phyloP scores from a whole-genome alignment of 2,329 filamentous ascomycete species.

The Colletotrichum incanum region DNA sequence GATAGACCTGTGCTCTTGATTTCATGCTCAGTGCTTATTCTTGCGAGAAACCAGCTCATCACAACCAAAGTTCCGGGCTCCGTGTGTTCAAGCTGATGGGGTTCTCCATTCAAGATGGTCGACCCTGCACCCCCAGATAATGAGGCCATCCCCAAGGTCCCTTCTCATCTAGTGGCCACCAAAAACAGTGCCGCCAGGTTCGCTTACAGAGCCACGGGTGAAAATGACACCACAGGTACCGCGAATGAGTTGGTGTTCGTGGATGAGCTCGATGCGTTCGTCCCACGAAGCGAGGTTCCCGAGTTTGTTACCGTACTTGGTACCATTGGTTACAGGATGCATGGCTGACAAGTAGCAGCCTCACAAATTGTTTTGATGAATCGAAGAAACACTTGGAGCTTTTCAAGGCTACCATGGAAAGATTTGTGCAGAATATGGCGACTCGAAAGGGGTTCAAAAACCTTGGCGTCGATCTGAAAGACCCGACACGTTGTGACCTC shows the following conservation, averaged over 20 bases:
- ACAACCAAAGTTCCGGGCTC: neutral
- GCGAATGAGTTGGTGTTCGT: neutral
- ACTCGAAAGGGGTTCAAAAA: neutral
- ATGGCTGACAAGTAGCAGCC: neutral
- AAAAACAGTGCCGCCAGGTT: neutral
- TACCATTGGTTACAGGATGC: neutral
- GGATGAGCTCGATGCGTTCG: neutral
- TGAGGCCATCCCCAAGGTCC: neutral
- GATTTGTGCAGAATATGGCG: neutral
- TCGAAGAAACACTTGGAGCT: neutral
- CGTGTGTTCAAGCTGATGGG: neutral
- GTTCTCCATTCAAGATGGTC: neutral
- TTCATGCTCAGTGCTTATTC: neutral
- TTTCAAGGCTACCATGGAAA: neutral
- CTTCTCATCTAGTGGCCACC: neutral
- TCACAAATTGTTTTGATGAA: neutral
- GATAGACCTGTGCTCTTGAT: neutral
- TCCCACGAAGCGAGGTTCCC: neutral
- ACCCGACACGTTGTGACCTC: neutral
- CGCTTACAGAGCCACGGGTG: neutral
- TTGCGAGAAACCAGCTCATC: neutral
- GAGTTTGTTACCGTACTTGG: neutral
- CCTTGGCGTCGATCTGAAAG: neutral
- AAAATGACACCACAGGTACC: neutral
- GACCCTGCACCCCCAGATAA: neutral